phyloP scores from a whole-genome alignment of 2,329 filamentous ascomycete genomes.

The Pseudonectria buxi region DNA sequence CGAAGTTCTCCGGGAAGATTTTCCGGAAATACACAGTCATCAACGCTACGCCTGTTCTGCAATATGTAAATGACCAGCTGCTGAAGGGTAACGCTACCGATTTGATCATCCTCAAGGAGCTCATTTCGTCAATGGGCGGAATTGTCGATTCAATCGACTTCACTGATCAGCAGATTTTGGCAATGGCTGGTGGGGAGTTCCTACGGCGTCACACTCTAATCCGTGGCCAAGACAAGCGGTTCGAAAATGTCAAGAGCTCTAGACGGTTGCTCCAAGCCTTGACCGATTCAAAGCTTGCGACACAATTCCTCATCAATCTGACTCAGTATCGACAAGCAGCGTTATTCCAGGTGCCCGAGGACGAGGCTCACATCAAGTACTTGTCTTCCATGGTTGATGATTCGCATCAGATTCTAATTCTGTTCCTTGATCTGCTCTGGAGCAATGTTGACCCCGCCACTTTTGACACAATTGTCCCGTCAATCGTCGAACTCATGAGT shows the following conservation, averaged over 20 bases:
- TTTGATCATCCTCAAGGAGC: constrained; percentile 82
- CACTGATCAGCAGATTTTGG: constrained; percentile 78
- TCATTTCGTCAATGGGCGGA: constrained; percentile 89
- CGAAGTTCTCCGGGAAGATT: constrained; percentile 83
- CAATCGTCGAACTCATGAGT: constrained; percentile 63
- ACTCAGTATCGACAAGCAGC: constrained; percentile 87
- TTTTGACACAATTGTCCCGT: constrained; percentile 73
- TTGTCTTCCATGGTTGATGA: constrained; percentile 85
- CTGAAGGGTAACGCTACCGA: constrained; percentile 79
- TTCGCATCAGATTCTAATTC: constrained; percentile 74
- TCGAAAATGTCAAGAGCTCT: constrained; percentile 66
- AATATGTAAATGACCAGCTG: constrained; percentile 84
- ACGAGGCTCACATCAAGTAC: constrained; percentile 78
- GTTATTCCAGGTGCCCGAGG: constrained; percentile 65
- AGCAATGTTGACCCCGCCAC: constrained; percentile 68
- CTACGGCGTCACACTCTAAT: constrained; percentile 75
- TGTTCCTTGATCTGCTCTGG: constrained; percentile 84
- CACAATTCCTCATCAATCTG: constrained; percentile 79
- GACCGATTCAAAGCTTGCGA: constrained; percentile 68
- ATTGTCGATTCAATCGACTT: constrained; percentile 82
- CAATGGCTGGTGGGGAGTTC: constrained; percentile 78
- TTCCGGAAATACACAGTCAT: constrained; percentile 82
- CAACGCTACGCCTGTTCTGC: constrained; percentile 76
- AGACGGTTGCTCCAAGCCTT: constrained; percentile 74
- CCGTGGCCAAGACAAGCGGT: constrained; percentile 73